These are phyloP conservation scores for Omphalotus guepiniiformis DNA, from an alignment of 768 basidiomycete genomes.

Conservation along the genomic window DNA sequence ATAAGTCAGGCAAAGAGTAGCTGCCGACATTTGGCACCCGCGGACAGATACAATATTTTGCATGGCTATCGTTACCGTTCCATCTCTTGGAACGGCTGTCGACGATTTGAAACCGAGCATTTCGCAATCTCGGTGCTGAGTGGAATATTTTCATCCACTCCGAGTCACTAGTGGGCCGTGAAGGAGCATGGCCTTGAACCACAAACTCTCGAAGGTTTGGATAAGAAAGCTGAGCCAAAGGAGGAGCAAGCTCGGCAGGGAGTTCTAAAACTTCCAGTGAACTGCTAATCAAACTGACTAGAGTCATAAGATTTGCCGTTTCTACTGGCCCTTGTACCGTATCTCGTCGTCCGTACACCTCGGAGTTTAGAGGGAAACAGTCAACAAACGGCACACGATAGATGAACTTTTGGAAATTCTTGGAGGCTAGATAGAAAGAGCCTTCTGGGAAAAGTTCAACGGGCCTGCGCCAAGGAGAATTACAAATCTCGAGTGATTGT, in stretches of 20 bases:
- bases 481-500: conserved; percentile 1
- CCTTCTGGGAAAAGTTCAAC: neutral
- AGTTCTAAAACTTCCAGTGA: conserved; percentile 2
- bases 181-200: conserved; percentile 2
- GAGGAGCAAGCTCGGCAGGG: conserved; percentile 4
- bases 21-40: too few species aligned
- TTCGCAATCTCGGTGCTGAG: neutral
- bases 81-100: too few species aligned
- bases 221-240: neutral
- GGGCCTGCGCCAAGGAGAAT: conserved; percentile 6
- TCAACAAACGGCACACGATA: conserved; percentile 8
- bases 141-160: conserved; percentile 5
- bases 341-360: conserved; percentile 6
- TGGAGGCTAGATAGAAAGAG: neutral
- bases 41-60: too few species aligned
- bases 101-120: neutral
- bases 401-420: neutral
- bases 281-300: neutral
- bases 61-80: too few species aligned
- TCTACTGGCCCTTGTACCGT: conserved; percentile 6
- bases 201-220: neutral
- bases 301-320: neutral
- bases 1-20: conserved; percentile 2
- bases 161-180: neutral
- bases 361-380: conserved; percentile 5